These are phyloP conservation scores for Pleodorina starrii DNA, from an alignment of 139 green algal species.

Conservation along the genomic window DNA sequence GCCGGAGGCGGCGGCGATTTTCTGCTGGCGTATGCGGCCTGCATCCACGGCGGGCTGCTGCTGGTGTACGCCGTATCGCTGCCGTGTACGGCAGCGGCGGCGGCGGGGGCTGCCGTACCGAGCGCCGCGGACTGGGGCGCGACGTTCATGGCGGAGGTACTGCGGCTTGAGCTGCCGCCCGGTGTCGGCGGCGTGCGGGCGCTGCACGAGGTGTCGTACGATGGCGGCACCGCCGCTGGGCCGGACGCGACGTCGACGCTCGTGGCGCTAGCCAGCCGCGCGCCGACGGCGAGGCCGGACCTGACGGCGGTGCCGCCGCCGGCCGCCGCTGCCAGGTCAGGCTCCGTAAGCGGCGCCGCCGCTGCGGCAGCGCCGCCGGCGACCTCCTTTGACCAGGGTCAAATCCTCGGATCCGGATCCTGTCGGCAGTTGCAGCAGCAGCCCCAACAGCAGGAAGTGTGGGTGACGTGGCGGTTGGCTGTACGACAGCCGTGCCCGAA, in stretches of 20 bases:
- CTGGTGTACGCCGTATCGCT: conserved; percentile 36
- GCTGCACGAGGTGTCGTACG: conserved; percentile 32
- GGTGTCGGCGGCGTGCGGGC: conserved; percentile 13
- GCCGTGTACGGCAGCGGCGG: neutral
- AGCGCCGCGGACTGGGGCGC: conserved; percentile 8
- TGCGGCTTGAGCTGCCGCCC: conserved; percentile 31
- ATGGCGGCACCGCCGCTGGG: neutral
- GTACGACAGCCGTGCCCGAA: neutral
- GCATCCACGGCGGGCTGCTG: conserved; percentile 17
- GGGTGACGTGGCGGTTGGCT: conserved; percentile 21
- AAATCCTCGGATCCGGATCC: neutral
- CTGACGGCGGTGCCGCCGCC: neutral
- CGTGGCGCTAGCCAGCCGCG: conserved; percentile 5
- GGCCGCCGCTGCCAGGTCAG: neutral
- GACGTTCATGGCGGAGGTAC: conserved; percentile 13
- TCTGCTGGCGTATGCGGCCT: conserved; percentile 15
- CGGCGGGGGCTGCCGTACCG: neutral
- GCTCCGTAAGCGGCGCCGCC: neutral
- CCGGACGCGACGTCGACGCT: conserved; percentile 5
- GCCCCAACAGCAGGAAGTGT: neutral
- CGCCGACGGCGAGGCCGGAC: neutral
- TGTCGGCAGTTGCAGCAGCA: neutral
- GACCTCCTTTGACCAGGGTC: too few relatives aligned
- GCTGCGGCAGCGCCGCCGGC: too few relatives aligned
- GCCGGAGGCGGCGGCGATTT: neutral